Evolutionary conservation across 2,329 filamentous ascomycete genomes (phyloP).

Genomic region (Cercospora beticola): DNA sequence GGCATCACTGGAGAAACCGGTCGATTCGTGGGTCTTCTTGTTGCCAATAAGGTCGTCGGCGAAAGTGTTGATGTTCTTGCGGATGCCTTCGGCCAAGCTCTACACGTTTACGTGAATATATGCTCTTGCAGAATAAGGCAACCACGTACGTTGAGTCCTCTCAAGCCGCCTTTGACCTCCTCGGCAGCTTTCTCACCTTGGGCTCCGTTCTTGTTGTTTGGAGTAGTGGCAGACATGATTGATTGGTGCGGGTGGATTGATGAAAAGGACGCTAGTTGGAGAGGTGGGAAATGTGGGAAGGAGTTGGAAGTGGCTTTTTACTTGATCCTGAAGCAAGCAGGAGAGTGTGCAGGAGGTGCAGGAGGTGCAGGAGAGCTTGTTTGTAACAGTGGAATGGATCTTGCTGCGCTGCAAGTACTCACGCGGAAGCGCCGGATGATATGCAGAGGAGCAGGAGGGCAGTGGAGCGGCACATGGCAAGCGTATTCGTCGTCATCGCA

Average conservation of each 20-base stretch:
- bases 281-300: neutral
- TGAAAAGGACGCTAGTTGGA: neutral
- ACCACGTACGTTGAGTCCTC: slow-evolving; percentile 23
- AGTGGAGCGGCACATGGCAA: neutral
- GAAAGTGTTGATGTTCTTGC: slow-evolving; percentile 35
- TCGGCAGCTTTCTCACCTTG: slow-evolving; percentile 31
- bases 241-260: slow-evolving; percentile 9
- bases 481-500: neutral
- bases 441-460: neutral
- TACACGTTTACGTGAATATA: slow-evolving; percentile 5
- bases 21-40: slow-evolving; percentile 23
- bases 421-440: neutral
- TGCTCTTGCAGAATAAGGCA: neutral
- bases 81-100: slow-evolving; percentile 29
- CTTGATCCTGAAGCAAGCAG: neutral
- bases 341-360: neutral
- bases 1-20: slow-evolving; percentile 23
- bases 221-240: slow-evolving; percentile 3
- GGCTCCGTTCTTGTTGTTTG: slow-evolving; percentile 3
- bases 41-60: slow-evolving; percentile 29
- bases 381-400: neutral
- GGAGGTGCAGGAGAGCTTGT: neutral
- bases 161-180: slow-evolving; percentile 30
- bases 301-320: neutral
- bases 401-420: neutral